phyloP scores from a whole-genome alignment of 306 rosid genomes.

The Begonia loranthoides region DNA sequence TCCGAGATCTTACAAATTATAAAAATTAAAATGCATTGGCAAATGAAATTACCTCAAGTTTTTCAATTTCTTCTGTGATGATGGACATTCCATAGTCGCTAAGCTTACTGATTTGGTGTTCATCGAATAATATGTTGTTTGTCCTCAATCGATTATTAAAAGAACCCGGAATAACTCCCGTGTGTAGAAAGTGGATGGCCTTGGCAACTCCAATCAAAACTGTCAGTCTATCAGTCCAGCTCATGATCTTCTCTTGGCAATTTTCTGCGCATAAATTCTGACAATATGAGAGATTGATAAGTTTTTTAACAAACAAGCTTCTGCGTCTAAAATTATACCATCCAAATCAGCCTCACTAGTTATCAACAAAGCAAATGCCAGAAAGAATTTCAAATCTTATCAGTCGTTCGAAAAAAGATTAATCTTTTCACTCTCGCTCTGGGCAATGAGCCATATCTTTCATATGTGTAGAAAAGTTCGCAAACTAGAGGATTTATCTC shows the following conservation, averaged over 20 bases:
- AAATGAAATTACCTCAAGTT: constrained; percentile 35
- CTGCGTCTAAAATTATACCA: too few relatives aligned
- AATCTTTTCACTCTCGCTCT: too few relatives aligned
- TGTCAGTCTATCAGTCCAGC: constrained; percentile 78
- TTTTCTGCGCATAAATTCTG: constrained; percentile 27
- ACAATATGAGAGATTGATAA: constrained; percentile 12
- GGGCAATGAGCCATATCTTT: too few relatives aligned
- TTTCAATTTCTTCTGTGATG: constrained; percentile 43
- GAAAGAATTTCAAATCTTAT: too few relatives aligned
- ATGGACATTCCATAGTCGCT: constrained; percentile 80
- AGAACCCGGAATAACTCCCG: constrained; percentile 70
- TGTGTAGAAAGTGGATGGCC: constrained; percentile 76
- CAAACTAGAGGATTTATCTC: not conserved
- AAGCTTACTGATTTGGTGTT: constrained; percentile 58
- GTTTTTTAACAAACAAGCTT: constrained; percentile 3
- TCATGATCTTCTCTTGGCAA: constrained; percentile 41
- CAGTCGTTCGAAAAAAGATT: too few relatives aligned
- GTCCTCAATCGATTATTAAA: constrained; percentile 54
- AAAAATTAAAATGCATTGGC: constrained; percentile 1
- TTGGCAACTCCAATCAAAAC: constrained; percentile 76
- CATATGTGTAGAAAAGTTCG: not conserved
- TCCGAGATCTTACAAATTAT: constrained; percentile 1
- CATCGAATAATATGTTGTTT: constrained; percentile 61
- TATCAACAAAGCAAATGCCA: too few relatives aligned
- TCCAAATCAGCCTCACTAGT: too few relatives aligned